These are phyloP conservation scores for Candida broadrunensis DNA, from an alignment of 805 yeast genomes.

Conservation along the genomic window DNA sequence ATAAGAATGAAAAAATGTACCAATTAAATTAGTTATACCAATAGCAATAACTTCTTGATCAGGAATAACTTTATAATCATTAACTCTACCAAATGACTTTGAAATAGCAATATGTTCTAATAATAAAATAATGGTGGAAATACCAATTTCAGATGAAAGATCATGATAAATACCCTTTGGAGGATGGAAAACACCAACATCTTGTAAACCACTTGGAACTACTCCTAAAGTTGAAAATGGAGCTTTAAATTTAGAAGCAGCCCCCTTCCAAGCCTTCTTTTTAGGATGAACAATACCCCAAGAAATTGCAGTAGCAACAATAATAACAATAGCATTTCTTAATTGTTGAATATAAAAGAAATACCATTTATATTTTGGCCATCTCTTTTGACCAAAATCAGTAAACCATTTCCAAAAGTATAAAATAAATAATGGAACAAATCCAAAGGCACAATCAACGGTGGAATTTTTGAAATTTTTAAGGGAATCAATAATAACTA, in stretches of 20 bases:
- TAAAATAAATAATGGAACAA: slow-evolving; percentile 68
- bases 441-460: slow-evolving; percentile 86
- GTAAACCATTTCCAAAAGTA: slow-evolving; percentile 68
- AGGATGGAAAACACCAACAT: slow-evolving; percentile 69
- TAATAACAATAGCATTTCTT: slow-evolving; percentile 78
- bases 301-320: slow-evolving; percentile 78
- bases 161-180: slow-evolving; percentile 57
- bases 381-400: slow-evolving; percentile 58
- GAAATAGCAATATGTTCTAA: slow-evolving; percentile 92
- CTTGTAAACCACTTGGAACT: slow-evolving; percentile 79
- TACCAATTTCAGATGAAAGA: slow-evolving; percentile 79
- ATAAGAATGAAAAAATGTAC: slow-evolving; percentile 89
- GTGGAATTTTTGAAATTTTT: slow-evolving; percentile 67
- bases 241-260: slow-evolving; percentile 30
- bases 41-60: slow-evolving; percentile 94
- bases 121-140: slow-evolving; percentile 75
- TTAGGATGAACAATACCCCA: slow-evolving; percentile 67
- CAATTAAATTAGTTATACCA: slow-evolving; percentile 86
- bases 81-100: slow-evolving; percentile 88
- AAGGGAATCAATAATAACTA: slow-evolving; percentile 66
- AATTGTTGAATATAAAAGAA: slow-evolving; percentile 74
- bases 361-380: slow-evolving; percentile 51
- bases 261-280: slow-evolving; percentile 25
- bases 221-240: slow-evolving; percentile 65
- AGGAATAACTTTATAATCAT: slow-evolving; percentile 86